Percentiles rank a stretch among this genome's conserved stretches.
phyloP scores from a whole-genome alignment of 495 filamentous ascomycete species.

The Tuber melanosporum region DNA sequence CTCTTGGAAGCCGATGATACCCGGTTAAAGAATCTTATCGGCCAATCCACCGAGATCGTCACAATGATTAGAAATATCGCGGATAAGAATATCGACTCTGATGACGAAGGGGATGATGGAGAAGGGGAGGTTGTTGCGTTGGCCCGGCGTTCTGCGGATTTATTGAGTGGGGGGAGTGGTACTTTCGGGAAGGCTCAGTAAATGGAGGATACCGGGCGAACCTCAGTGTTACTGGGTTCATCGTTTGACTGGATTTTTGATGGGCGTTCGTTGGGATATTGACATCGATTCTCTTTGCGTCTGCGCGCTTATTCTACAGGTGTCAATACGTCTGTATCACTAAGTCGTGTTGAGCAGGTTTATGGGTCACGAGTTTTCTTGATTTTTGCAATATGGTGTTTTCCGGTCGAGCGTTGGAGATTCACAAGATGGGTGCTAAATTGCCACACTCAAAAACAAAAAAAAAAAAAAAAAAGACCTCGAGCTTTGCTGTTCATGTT shows the following conservation, averaged over 20 bases:
- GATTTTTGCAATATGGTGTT: constrained; percentile 34
- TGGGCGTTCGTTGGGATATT: constrained; percentile 4
- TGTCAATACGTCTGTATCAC: background rate
- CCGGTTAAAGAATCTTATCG: constrained; percentile 74
- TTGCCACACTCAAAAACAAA: constrained; percentile 12
- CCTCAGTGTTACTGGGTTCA: background rate
- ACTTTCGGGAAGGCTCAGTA: constrained; percentile 29
- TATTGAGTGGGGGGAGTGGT: constrained; percentile 48
- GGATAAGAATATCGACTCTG: constrained; percentile 82
- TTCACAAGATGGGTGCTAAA: constrained; percentile 33
- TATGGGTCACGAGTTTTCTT: constrained; percentile 36
- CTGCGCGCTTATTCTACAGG: background rate
- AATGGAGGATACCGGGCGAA: constrained; percentile 2
- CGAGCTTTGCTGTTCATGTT: constrained; percentile 5
- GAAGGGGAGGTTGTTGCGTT: constrained; percentile 86
- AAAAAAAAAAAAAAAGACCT: constrained; percentile 7
- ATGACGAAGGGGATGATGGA: constrained; percentile 77
- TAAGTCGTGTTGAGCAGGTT: constrained; percentile 32
- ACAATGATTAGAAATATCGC: constrained; percentile 84
- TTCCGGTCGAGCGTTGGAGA: constrained; percentile 31
- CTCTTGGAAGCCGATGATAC: constrained; percentile 89
- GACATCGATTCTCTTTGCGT: constrained; percentile 3
- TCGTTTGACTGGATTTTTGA: background rate
- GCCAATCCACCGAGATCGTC: constrained; percentile 79
- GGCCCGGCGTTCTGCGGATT: constrained; percentile 79